Percentiles rank a stretch among this genome's conserved stretches.
phyloP scores from a whole-genome alignment of 306 rosid species.

The Medicago ruthenica region DNA sequence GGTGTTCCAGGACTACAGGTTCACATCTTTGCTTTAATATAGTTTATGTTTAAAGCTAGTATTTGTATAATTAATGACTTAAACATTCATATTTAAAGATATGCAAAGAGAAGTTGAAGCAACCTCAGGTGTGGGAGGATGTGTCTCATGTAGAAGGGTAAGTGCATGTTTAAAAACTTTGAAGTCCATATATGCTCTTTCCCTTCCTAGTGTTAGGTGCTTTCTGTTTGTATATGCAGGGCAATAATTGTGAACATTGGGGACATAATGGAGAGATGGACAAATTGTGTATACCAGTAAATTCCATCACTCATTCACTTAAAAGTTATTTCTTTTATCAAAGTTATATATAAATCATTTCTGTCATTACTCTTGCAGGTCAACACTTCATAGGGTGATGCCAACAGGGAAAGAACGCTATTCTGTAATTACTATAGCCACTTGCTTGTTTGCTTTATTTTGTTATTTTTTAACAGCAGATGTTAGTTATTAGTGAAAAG shows the following conservation, averaged over 20 bases:
- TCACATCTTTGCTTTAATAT: conserved; percentile 38
- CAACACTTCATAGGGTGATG: conserved; percentile 86
- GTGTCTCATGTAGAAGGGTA: conserved; percentile 77
- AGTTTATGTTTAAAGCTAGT: conserved; percentile 10
- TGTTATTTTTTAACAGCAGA: no score
- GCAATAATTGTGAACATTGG: conserved; percentile 87
- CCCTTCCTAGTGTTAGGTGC: conserved; percentile 18
- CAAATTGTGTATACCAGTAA: conserved; percentile 85
- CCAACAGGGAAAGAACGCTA: conserved; percentile 80
- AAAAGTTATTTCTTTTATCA: conserved; percentile 2
- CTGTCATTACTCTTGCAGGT: conserved; percentile 53
- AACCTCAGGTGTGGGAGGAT: conserved; percentile 87
- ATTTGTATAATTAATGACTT: conserved; percentile 28
- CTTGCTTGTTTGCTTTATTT: not conserved
- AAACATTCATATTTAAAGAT: conserved; percentile 51
- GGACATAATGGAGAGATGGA: conserved; percentile 97
- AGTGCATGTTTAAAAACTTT: conserved; percentile 39
- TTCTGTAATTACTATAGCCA: conserved; percentile 62
- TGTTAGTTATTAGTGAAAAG: no score
- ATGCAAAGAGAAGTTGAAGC: conserved; percentile 73
- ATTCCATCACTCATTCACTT: conserved; percentile 29
- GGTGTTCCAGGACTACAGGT: conserved; percentile 93
- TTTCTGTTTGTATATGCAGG: conserved; percentile 53
- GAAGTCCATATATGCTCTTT: not conserved
- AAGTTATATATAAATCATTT: conserved; percentile 14